phyloP scores from a whole-genome alignment of 2,329 filamentous ascomycete genomes.

The Exophiala alcalophila region DNA sequence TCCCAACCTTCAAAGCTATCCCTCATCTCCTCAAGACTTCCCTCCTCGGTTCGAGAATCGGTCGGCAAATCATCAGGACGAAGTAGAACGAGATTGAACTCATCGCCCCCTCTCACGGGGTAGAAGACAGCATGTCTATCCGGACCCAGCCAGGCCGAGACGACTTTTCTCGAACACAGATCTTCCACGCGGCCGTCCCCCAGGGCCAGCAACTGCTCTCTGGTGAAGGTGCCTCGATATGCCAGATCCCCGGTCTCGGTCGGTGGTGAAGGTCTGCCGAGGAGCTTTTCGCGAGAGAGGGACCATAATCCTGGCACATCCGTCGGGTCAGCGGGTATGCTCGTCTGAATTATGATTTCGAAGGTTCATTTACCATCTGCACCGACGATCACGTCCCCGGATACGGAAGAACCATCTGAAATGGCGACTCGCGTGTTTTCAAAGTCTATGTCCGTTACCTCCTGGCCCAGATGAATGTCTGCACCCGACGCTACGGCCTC shows the following conservation, averaged over 20 bases:
- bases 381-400: conserved; percentile 46
- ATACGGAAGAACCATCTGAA: too few relatives aligned
- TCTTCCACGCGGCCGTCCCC: background rate
- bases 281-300: conserved; percentile 42
- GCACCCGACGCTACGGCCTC: too few relatives aligned
- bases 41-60: background rate
- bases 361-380: conserved; percentile 40
- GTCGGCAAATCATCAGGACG: conserved; percentile 1
- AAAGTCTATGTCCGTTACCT: background rate
- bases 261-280: conserved; percentile 45
- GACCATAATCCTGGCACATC: conserved; percentile 37
- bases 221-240: conserved; percentile 35
- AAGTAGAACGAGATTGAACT: conserved; percentile 8
- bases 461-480: background rate
- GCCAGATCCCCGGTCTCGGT: conserved; percentile 55
- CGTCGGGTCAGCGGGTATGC: background rate
- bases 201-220: conserved; percentile 3
- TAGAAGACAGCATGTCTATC: conserved; percentile 7
- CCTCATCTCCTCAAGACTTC: conserved; percentile 5
- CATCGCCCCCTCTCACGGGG: background rate
- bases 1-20: conserved; percentile 4
- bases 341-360: background rate
- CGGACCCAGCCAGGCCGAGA: conserved; percentile 10
- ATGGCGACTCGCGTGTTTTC: background rate
- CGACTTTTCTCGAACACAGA: background rate